A percentile compares a stretch with the other conserved stretches of the same genome.
Evolutionary conservation across 2,329 filamentous ascomycete species (phyloP).

Genomic region (Atkinsonella texensis): DNA sequence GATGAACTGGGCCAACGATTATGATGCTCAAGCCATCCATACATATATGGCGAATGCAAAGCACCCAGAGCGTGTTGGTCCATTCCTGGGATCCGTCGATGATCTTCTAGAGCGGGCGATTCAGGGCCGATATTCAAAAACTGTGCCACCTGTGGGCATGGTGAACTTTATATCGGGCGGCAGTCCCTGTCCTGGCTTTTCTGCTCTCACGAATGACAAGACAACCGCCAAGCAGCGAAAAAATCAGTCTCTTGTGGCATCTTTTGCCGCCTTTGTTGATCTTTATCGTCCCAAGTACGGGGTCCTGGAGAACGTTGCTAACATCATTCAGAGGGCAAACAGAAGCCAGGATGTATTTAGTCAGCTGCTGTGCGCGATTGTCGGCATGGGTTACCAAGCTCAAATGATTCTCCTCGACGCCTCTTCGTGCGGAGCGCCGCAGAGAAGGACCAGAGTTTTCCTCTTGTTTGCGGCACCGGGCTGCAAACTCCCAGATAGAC

Average conservation of each 20-base stretch:
- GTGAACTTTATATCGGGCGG: conserved; percentile 62
- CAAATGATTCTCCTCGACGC: conserved; percentile 57
- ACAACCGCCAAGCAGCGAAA: conserved; percentile 43
- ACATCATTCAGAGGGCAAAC: conserved; percentile 41
- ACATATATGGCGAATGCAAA: conserved; percentile 59
- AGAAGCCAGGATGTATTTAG: conserved; percentile 54
- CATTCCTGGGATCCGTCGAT: conserved; percentile 63
- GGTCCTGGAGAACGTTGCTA: conserved; percentile 64
- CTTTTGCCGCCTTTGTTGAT: conserved; percentile 63
- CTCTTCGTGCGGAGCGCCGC: conserved; percentile 55
- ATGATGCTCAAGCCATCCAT: conserved; percentile 49
- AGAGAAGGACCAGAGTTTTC: conserved; percentile 57
- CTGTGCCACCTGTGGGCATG: conserved; percentile 46
- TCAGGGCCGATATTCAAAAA: conserved; percentile 29
- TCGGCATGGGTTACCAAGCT: conserved; percentile 67
- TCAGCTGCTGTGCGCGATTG: conserved; percentile 59
- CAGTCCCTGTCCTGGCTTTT: conserved; percentile 70
- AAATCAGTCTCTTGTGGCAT: conserved; percentile 67
- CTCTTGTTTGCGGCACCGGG: conserved; percentile 60
- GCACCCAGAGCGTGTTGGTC: conserved; percentile 26
- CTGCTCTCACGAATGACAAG: conserved; percentile 46
- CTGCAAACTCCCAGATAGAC: conserved; percentile 40
- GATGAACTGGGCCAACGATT: conserved; percentile 59
- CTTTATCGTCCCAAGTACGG: conserved; percentile 65
- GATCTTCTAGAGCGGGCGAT: conserved; percentile 48